Evolutionary conservation across 768 basidiomycete genomes (phyloP), one percentile per base, ranked within the genome.

Genomic region (Mycena belliarum): DNA sequence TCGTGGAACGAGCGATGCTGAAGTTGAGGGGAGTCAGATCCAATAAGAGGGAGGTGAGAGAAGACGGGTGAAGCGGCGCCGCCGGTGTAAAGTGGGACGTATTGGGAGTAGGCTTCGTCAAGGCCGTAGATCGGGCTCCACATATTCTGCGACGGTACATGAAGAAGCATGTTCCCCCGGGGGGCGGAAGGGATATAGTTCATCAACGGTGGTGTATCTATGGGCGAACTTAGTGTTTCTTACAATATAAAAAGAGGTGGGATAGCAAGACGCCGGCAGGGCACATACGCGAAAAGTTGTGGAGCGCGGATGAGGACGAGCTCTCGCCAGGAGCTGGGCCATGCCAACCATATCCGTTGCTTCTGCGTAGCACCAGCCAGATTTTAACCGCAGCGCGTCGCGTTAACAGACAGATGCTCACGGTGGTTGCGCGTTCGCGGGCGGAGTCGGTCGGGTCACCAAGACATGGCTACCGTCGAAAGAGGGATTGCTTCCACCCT

Each of bases 221-320:
- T 32, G 7, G 44, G 43, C 26, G 41, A 42, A 42, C 18, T 23
- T 21, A 14, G 24, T n/a, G 15, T 45, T 38, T 18, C 10, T 38
- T 28, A 50, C 37, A 38, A 32, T 15, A 2, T 12, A n/a, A 12
- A 32, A 12, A 6, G 6, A 32, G 29, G 29, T 12, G 29, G 12
- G 16, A 35, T 4, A 40, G 25, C 21, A 2, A 18, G 16, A 21
- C 14, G 20, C 42, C 41, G 9, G 37, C 25, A 43, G 7, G 38
- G 21, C 38, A n/a, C 57, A 23, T 41, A 58, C 57, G 15, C n/a
- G 55, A 50, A 4, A 8, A 18, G 23, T 50, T 42, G 35, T 48
- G 48, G 15, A 20, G 24, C 16, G 42, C 15, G 2, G 57, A n/a
- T 10, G 37, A 38, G 37, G 6, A 41, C n/a, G 14, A 18, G 24